Evolutionary conservation across 768 basidiomycete genomes (phyloP), one percentile per base, ranked within the genome.

Genomic region (Lentinula sp.): DNA sequence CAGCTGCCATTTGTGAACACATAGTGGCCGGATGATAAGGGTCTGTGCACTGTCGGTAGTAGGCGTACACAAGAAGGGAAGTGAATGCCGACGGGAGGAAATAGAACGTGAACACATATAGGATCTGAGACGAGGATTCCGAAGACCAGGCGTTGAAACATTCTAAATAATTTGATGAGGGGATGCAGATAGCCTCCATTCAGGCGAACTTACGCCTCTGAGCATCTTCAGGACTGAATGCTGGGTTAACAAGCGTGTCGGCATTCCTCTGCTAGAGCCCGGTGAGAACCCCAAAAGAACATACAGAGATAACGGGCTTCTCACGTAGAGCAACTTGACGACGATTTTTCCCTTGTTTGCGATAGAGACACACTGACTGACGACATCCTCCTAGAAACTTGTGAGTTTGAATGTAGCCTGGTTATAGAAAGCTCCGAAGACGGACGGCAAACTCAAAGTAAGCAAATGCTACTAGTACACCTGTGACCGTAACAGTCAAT

Each of bases 401-500:
- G 9, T 43, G 8, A 48, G 36, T 18, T 55, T 28, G 37, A 42
- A 28, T 3, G 6, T 10, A 5, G 23, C 10, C 20, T 6, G 9
- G 15, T 23, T n/a, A 20, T n/a, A 5, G 5, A 20, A 18, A 23
- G n/a, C 35, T 6, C 12, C 15, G 18, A 45, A n/a, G 39, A 72
- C 78, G 45, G 60, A 77, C 77, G 23, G 74, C 70, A 36, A 75
- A 72, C 23, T 69, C 62, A 64, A 76, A 78, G 61, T 78, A 79
- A n/a, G 75, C 66, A 12, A 74, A 64, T 15, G 74, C 73, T 1
- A 67, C 66, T 15, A 77, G 57, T 57, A 76, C 70, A 10, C 75
- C 76, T 13, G 76, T 72, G 6, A 68, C 66, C 1, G 72, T 74
- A 28, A 76, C 71, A 15, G 77, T 63, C 42, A 75, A 57, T 16